Evolutionary conservation across 176 grass and related monocot species (phyloP), one percentile per base, ranked within the genome.

Genomic region (Paspalum notatum): DNA sequence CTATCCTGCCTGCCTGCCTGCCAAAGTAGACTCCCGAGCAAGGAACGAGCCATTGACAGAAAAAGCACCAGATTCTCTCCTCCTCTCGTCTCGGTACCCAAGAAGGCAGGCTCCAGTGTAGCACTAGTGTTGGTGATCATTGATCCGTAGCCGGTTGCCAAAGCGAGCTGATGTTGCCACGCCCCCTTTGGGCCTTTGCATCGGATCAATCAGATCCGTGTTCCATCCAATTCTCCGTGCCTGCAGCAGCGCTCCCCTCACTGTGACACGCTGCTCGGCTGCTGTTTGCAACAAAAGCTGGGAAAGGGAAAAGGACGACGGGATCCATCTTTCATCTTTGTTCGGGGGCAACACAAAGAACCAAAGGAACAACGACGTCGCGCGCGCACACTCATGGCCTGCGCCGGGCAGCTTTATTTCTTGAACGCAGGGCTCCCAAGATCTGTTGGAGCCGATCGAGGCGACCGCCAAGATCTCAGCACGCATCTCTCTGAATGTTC

Each of bases 161-260:
- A 80, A 18, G 81, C 32, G 61, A 53, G 25, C 17, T 53, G 53
- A 84, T 71, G 66, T 48, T 25, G 6, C 12, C 11, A 57, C 9
- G 8, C 16, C 47, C 10, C 54, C 20, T 9, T 56, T 56, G 20
- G 54, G 9, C 73, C 57, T 85, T 76, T 78, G 61, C 72, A 82
- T 82, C 68, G 72, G 83, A 89, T 89, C 72, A 53, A 53, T 72
- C 67, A 74, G 43, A 79, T 76, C 78, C 77, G 62, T 57, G 57
- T 40, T 88, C 66, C 86, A 62, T 80, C 48, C 69, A 82, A 71
- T 80, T 65, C 76, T 24, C 16, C 2, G 32, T 32, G 32, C 32
- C 32, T 32, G 32, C 32, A 32, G 15, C 0, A 2, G 45, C 45
- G 45, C 8, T 8, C 12, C 8, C 3, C 5, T 43, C 42, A 43